These are phyloP conservation scores for Agrocybe pediades DNA, from an alignment of 768 basidiomycete genomes.

Conservation along the genomic window DNA sequence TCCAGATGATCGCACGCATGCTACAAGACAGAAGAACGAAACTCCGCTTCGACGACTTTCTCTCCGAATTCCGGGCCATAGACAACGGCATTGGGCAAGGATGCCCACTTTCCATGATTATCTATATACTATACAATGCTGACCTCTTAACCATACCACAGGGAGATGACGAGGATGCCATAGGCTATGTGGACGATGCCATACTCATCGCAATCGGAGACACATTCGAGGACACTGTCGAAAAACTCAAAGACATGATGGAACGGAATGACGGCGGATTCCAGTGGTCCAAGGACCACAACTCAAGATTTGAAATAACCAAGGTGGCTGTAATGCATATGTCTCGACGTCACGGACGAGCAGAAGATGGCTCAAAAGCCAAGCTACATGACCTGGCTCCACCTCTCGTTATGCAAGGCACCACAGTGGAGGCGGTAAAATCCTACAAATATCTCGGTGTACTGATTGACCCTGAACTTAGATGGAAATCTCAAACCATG, in stretches of 20 bases:
- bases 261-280: neutral
- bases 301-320: slow-evolving; percentile 9
- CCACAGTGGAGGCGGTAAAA: neutral
- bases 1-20: slow-evolving; percentile 11
- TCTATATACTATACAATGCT: slow-evolving; percentile 28
- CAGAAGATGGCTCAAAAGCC: neutral
- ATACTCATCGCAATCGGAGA: slow-evolving; percentile 23
- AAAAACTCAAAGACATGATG: slow-evolving; percentile 8
- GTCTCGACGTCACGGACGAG: neutral
- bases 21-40: slow-evolving; percentile 20
- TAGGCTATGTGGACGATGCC: slow-evolving; percentile 32
- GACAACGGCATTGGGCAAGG: slow-evolving; percentile 26
- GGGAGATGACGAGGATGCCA: slow-evolving; percentile 5
- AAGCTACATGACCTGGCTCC: neutral
- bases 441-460: slow-evolving; percentile 5
- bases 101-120: slow-evolving; percentile 22
- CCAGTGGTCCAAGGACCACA: slow-evolving; percentile 7
- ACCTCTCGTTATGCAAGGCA: neutral
- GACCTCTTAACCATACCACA: slow-evolving; percentile 15
- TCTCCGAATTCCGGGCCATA: slow-evolving; percentile 11
- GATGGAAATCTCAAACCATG: neutral
- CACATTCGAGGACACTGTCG: slow-evolving; percentile 1
- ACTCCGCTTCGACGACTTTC: slow-evolving; percentile 20
- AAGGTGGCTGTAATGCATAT: slow-evolving; percentile 5
- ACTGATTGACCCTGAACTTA: neutral